These are phyloP conservation scores for Zangia roseola DNA, from an alignment of 768 basidiomycete species.

Conservation along the genomic window DNA sequence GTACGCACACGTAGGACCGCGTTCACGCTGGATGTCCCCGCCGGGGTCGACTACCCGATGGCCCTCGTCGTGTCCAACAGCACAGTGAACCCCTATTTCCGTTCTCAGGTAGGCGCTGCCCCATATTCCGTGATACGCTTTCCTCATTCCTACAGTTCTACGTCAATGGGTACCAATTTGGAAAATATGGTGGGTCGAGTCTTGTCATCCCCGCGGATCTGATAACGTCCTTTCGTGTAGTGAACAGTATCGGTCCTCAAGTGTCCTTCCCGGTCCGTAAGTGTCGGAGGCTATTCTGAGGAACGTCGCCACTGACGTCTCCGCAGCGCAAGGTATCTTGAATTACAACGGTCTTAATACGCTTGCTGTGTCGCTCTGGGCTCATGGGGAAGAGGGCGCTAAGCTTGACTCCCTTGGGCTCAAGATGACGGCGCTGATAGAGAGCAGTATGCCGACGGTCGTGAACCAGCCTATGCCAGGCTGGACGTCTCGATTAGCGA, in stretches of 20 bases:
- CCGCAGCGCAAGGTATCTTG: constrained; percentile 47
- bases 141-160: constrained; percentile 18
- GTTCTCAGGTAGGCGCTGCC: constrained; percentile 25
- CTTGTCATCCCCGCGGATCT: neutral
- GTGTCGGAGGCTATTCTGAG: neutral
- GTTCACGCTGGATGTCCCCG: constrained; percentile 44
- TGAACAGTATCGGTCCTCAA: constrained; percentile 26
- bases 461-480: constrained; percentile 29
- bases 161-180: constrained; percentile 28
- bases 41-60: constrained; percentile 49
- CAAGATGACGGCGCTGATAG: constrained; percentile 33
- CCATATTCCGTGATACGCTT: neutral
- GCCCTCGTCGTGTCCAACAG: constrained; percentile 44
- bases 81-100: constrained; percentile 44
- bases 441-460: constrained; percentile 23
- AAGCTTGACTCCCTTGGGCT: constrained; percentile 40
- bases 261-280: constrained; percentile 26
- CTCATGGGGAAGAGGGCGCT: constrained; percentile 39
- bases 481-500: constrained; percentile 20
- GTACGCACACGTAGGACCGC: constrained; percentile 23
- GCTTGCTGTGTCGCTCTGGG: constrained; percentile 49
- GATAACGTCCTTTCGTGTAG: constrained; percentile 1
- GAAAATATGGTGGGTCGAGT: constrained; percentile 24
- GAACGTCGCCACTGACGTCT: constrained; percentile 9
- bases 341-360: constrained; percentile 49